Base-by-base conservation (phyloP, 2,329 filamentous ascomycete species). In the Leptographium radiaticola region DNA sequence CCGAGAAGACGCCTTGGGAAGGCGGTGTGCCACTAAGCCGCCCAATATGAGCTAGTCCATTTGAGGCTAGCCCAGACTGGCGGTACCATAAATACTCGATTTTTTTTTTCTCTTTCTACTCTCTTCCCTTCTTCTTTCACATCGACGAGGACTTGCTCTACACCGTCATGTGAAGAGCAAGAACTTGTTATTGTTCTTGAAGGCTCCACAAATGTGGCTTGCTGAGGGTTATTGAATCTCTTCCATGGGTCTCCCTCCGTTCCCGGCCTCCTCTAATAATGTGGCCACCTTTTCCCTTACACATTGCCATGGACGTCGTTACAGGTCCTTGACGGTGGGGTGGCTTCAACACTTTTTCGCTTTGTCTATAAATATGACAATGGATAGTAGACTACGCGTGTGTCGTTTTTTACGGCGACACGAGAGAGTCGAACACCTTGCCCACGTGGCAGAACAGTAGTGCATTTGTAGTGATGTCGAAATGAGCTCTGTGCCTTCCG, bases 201-300 rank as follows among this genome's bases (percentile, higher is more conserved):
- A 66, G 74, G 73, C 74, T 76, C 72, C 74, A 71, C 74, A 64
- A 66, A 65, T 63, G 73, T 71, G 73, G 72, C 72, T 74, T 75
- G 73, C 74, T 76, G 73, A 74, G 72, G 71, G 73, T 70, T 72
- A 71, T 68, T 57, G 55, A 51, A 31, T 49, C 49, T 61, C 62
- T 58, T 64, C 70, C 63, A 70, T 76, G 71, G 69, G 70, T 74
- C 68, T 74, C 68, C 72, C 70, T 75, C 73, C 74, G 74, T 76
- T 76, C 74, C 74, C 74, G 72, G 74, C 74, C 74, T 66, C 72
- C 73, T 61, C 71, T 56, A 76, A 61, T 57, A 71, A 63, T 61
- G 71, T 69, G 68, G 71, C 63, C 64, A 66, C 71, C 72, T 72
- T 58, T 62, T 62, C 62, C 62, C 60, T 74, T 66, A 68, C 60